A percentile compares a stretch with the other conserved stretches of the same genome.
phyloP scores from a whole-genome alignment of 2,329 filamentous ascomycete genomes.

The Ophiosphaerella herpotricha region DNA sequence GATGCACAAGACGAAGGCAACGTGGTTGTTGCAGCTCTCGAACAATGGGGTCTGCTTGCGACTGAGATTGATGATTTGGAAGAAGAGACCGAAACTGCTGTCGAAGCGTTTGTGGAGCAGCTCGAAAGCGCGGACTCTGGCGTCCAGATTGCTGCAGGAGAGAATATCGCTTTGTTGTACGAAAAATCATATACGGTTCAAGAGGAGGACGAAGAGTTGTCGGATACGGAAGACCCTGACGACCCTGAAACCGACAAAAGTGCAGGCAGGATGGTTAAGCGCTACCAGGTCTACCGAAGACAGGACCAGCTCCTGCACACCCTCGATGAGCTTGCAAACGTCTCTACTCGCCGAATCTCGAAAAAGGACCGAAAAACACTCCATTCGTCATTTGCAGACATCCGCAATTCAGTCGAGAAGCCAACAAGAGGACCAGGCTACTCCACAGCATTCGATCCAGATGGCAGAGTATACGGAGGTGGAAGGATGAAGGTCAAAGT shows the following conservation, averaged over 20 bases:
- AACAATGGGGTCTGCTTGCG: slow-evolving; percentile 79
- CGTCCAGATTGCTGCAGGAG: slow-evolving; percentile 77
- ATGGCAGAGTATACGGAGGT: slow-evolving; percentile 62
- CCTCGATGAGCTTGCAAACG: slow-evolving; percentile 63
- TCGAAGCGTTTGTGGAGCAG: slow-evolving; percentile 84
- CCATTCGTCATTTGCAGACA: slow-evolving; percentile 69
- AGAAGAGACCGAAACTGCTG: slow-evolving; percentile 69
- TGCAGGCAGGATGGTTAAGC: slow-evolving; percentile 57
- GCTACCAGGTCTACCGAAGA: slow-evolving; percentile 70
- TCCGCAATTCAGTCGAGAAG: slow-evolving; percentile 68
- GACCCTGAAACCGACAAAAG: slow-evolving; percentile 40
- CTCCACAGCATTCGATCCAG: slow-evolving; percentile 65
- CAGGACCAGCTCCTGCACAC: slow-evolving; percentile 64
- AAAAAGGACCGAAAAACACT: slow-evolving; percentile 70
- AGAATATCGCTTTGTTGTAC: slow-evolving; percentile 81
- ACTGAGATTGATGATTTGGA: slow-evolving; percentile 77
- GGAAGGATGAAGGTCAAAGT: slow-evolving; percentile 65
- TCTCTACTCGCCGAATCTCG: slow-evolving; percentile 65
- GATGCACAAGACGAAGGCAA: slow-evolving; percentile 71
- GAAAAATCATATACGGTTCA: slow-evolving; percentile 69
- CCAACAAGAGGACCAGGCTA: slow-evolving; percentile 69
- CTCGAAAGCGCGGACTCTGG: slow-evolving; percentile 73
- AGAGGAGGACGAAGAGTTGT: slow-evolving; percentile 61
- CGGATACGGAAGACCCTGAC: slow-evolving; percentile 56
- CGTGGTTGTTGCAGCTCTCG: slow-evolving; percentile 74